Percentiles rank a stretch among this genome's conserved stretches.
Conservation (phyloP, 768 basidiomycete species). For the Pulveroboletus sp. region DNA sequence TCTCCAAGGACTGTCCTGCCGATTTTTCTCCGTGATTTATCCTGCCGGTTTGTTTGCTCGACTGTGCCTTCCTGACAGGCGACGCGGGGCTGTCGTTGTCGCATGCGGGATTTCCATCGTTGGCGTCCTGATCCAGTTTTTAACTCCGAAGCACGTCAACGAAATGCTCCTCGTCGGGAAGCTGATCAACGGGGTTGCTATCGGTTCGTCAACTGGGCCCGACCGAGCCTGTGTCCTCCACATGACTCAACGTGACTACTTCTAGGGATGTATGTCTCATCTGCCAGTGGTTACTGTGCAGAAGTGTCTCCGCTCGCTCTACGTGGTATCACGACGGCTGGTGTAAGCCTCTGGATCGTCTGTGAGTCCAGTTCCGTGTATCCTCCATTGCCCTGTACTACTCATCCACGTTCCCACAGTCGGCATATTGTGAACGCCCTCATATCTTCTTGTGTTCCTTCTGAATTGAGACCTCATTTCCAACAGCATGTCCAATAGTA, state of each 20-base stretch:
- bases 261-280: constrained; percentile 23
- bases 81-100: constrained; percentile 22
- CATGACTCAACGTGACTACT: neutral
- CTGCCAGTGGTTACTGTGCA: constrained; percentile 23
- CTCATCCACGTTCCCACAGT: constrained; percentile 5
- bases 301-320: constrained; percentile 28
- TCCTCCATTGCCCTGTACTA: neutral
- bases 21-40: no score
- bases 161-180: constrained; percentile 23
- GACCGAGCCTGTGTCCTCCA: no score
- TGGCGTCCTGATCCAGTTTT: constrained; percentile 23
- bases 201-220: constrained; percentile 9
- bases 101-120: constrained; percentile 19
- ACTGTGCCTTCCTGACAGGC: neutral
- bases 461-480: neutral
- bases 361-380: constrained; percentile 7
- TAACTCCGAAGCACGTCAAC: constrained; percentile 21
- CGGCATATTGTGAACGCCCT: constrained; percentile 18
- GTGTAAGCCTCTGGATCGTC: constrained; percentile 23
- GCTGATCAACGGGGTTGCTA: constrained; percentile 24
- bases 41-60: neutral
- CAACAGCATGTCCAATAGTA: constrained; percentile 22
- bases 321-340: constrained; percentile 23
- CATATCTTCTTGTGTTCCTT: neutral
- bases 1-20: no score